Evolutionary conservation across 208 protist genomes (phyloP).

Genomic region (Trichomonas vaginalis): DNA sequence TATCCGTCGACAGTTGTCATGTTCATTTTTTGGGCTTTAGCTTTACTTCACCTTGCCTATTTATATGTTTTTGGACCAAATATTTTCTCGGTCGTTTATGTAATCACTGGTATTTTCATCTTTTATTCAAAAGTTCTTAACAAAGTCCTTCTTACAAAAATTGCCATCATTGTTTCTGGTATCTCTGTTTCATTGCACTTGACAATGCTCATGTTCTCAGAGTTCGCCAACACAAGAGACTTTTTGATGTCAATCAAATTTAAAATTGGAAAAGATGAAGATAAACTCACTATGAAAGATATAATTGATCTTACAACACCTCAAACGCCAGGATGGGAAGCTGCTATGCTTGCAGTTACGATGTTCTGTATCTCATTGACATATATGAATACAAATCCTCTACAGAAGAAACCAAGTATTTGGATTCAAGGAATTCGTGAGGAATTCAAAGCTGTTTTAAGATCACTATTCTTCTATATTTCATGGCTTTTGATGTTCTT

Average conservation of each 20-base stretch:
- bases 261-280: not conserved
- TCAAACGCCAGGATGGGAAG: not conserved
- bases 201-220: not conserved
- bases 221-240: not conserved
- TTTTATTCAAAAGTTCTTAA: not conserved
- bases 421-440: not conserved
- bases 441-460: not conserved
- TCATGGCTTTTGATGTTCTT: conserved; percentile 2
- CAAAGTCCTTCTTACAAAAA: not conserved
- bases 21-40: not conserved
- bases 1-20: not conserved
- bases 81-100: not conserved
- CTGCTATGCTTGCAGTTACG: not conserved
- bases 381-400: not conserved
- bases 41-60: not conserved
- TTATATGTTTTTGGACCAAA: not conserved
- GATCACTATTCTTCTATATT: not conserved
- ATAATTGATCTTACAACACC: not conserved
- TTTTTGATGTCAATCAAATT: not conserved
- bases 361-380: not conserved
- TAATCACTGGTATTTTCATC: not conserved
- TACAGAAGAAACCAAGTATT: not conserved
- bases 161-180: not conserved
- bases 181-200: not conserved
- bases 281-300: not conserved